Evolutionary conservation across 2,329 filamentous ascomycete genomes (phyloP).

Genomic region (Tolypocladium paradoxum): DNA sequence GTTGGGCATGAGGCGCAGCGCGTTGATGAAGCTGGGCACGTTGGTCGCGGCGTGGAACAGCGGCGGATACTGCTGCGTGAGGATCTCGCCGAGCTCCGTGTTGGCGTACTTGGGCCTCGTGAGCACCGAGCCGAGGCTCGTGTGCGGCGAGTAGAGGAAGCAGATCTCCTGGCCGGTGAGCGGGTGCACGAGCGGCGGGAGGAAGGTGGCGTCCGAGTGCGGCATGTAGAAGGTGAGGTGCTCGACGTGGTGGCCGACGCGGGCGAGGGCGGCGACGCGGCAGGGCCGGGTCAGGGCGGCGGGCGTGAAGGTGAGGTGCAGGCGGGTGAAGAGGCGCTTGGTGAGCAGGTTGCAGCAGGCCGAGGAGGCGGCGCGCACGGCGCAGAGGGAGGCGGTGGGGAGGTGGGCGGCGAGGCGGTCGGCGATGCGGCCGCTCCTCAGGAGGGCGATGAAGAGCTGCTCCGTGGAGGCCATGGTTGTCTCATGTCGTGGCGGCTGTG

Average conservation of each 20-base stretch:
- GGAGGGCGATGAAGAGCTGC: conserved; percentile 42
- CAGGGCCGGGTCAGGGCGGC: conserved; percentile 66
- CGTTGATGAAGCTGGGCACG: conserved; percentile 70
- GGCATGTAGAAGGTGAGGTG: conserved; percentile 68
- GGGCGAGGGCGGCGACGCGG: conserved; percentile 61
- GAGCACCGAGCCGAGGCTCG: conserved; percentile 49
- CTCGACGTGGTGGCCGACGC: conserved; percentile 70
- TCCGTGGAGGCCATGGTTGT: conserved; percentile 36
- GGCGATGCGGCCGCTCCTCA: conserved; percentile 40
- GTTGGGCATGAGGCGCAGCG: conserved; percentile 56
- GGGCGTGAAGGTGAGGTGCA: conserved; percentile 59
- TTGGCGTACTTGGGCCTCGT: conserved; percentile 69
- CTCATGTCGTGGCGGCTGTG: conserved; percentile 29
- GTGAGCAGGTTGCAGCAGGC: conserved; percentile 62
- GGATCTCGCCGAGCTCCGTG: conserved; percentile 65
- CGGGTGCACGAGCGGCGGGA: conserved; percentile 76
- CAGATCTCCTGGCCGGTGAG: conserved; percentile 64
- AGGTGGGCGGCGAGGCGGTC: conserved; percentile 39
- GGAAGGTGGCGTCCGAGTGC: conserved; percentile 67
- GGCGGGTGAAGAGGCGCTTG: conserved; percentile 56
- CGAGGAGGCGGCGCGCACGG: conserved; percentile 55
- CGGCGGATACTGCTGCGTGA: conserved; percentile 79
- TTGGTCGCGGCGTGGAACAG: conserved; percentile 86
- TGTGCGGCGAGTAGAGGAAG: conserved; percentile 74
- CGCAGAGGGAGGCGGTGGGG: conserved; percentile 40